Evolutionary conservation across 164 flowering plant species (phyloP).

Genomic region (Stephania yunnanensis): DNA sequence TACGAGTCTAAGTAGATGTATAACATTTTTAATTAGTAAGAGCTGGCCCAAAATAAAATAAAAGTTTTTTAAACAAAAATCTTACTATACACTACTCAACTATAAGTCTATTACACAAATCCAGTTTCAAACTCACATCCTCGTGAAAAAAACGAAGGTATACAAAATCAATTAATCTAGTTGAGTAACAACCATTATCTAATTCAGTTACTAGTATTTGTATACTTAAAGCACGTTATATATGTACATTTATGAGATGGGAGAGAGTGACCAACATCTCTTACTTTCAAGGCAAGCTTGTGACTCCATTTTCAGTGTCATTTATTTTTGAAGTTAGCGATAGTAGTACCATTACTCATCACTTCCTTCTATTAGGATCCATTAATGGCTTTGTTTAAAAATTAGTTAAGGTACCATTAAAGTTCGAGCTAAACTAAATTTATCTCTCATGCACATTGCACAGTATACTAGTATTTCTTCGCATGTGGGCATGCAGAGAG

Average conservation of each 20-base stretch:
- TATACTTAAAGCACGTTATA: not conserved
- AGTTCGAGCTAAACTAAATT: not conserved
- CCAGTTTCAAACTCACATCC: too few species aligned
- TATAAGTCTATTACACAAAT: too few species aligned
- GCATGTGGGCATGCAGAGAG: too few species aligned
- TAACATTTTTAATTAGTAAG: too few species aligned
- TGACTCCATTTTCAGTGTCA: conserved; percentile 10
- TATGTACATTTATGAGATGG: not conserved
- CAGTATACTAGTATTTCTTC: too few species aligned
- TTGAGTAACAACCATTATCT: not conserved
- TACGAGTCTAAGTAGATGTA: too few species aligned
- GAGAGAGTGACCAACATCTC: conserved; percentile 32
- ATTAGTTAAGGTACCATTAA: conserved; percentile 17
- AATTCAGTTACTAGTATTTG: not conserved
- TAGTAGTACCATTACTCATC: not conserved
- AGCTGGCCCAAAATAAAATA: too few species aligned
- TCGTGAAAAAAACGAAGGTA: too few species aligned
- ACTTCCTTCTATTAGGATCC: not conserved
- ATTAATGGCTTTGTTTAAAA: conserved; percentile 1
- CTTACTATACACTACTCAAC: too few species aligned
- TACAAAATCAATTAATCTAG: too few species aligned
- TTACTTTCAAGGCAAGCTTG: conserved; percentile 31
- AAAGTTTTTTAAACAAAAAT: too few species aligned
- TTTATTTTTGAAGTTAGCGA: not conserved
- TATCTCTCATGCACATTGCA: too few species aligned